These are phyloP conservation scores for Fusarium annulatum DNA, from an alignment of 2,329 filamentous ascomycete genomes.

Conservation along the genomic window DNA sequence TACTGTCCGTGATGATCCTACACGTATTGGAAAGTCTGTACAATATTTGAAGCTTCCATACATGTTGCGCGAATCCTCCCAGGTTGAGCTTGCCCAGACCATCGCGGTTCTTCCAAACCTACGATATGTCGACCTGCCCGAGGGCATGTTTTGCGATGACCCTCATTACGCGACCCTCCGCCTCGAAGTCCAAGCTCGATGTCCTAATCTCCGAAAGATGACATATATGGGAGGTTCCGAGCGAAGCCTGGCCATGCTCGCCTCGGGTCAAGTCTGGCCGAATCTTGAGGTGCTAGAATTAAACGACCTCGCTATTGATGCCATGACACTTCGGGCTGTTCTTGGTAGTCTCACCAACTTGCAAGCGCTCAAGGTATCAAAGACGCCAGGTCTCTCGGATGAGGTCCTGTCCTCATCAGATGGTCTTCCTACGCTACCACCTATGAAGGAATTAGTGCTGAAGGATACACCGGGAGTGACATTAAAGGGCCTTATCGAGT, in stretches of 20 bases:
- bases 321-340: constrained; percentile 75
- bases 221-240: constrained; percentile 83
- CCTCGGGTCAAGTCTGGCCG: constrained; percentile 73
- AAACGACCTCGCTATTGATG: constrained; percentile 74
- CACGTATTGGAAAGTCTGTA: constrained; percentile 74
- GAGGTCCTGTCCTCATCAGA: constrained; percentile 76
- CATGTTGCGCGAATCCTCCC: constrained; percentile 90
- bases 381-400: constrained; percentile 78
- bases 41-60: constrained; percentile 89
- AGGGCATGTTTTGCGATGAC: constrained; percentile 88
- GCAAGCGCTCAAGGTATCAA: constrained; percentile 78
- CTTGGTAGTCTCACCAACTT: constrained; percentile 75
- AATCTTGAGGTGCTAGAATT: constrained; percentile 80
- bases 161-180: constrained; percentile 78
- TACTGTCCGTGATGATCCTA: constrained; percentile 81
- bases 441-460: constrained; percentile 78
- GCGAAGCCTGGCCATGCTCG: constrained; percentile 77
- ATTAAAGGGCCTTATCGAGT: constrained; percentile 73
- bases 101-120: constrained; percentile 88
- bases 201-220: constrained; percentile 89
- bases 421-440: constrained; percentile 77
- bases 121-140: constrained; percentile 89
- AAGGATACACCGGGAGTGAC: constrained; percentile 79
- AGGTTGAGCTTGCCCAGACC: constrained; percentile 84
- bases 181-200: constrained; percentile 85